Evolutionary conservation across 2,329 filamentous ascomycete genomes (phyloP), one percentile per base, ranked within the genome.

Genomic region (Ceratocystis colombiana): DNA sequence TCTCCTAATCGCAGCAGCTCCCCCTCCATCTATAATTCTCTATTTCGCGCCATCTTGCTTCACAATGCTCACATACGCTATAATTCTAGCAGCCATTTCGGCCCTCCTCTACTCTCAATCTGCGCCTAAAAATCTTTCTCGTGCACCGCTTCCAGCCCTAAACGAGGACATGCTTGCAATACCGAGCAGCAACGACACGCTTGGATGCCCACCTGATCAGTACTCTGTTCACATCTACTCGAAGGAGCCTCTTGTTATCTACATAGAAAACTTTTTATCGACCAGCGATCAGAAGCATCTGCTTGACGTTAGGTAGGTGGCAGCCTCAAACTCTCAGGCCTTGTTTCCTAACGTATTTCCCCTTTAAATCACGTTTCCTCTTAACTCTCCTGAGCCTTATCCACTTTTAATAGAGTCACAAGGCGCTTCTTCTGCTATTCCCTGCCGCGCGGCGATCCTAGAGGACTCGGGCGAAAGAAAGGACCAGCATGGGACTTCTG

Each of bases 151-250:
- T 45, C 80, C 80, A 2, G 72, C 73, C 53, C 75, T 83, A 65
- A 81, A 82, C 69, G 77, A 80, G 71, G 79, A 79, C 61, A 74
- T 82, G 45, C 72, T 83, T 64, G 81, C 81, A 22, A 72, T 82
- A 59, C 79, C 82, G 63, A 67, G 66, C 5, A 69, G 72, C 50
- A 75, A 77, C 69, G 74, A 74, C 62, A 75, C 75, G 30, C 70
- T 71, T 64, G 71, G 70, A 7, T 82, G 79, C 65, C 71, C 72
- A 0, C 70, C 73, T 1, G 76, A 81, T 67, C 69, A 74, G 1
- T 81, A 82, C 71, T 73, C 74, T 1, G 76, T 80, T 53, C 78
- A 80, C 66, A 74, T 83, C 28, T 69, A 66, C 65, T 67, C 68
- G 5, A 68, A 68, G 41, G 66, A 66, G 28, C 79, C 79, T 6